Evolutionary conservation across 495 filamentous ascomycete species (phyloP), one percentile per base, ranked within the genome.

Genomic region (Parathielavia hyrcaniae): DNA sequence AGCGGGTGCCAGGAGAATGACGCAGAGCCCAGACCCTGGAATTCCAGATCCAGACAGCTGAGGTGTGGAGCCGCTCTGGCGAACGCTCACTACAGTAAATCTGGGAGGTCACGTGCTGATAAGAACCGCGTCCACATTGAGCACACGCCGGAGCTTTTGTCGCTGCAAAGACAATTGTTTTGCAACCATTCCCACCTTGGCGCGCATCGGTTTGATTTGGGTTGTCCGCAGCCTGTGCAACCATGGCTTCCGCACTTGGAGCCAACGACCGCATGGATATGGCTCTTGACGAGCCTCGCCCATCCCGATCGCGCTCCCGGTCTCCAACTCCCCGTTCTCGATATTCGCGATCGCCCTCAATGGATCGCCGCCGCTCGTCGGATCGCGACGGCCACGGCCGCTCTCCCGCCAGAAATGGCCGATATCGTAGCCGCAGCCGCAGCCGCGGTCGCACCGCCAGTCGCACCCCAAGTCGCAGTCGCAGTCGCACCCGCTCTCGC

Each of bases 341-440:
- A 8, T 54, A 55, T 23, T 64, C 63, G 2, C 61, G 67, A 14
- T 61, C 61, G 39, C 63, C 63, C 5, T 64, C 63, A 0, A 47
- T 52, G 44, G 61, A 58, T 16, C 59, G 55, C 26, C 34, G 52
- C 40, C 40, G 45, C 12, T 36, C 50, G 40, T 4, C 55, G 50
- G 62, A 57, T 45, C 23, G 58, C 11, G 59, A 59, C 30, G 61
- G 39, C 13, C 50, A 58, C 35, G 59, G 38, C 13, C 68, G 62
- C 16, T 65, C 68, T 12, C 62, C 68, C 0, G 57, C 55, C 10
- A 59, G 71, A 10, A 74, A 73, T 56, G 69, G 69, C 40, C 65
- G 71, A 55, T 44, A 62, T 45, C 61, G 61, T 9, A 70, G 71
- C 38, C 65, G 64, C 12, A 70, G 71, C 38, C 64, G 63, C 22